Evolutionary conservation across 2,329 filamentous ascomycete species (phyloP), one percentile per base, ranked within the genome.

Genomic region (Diaporthe sp.): DNA sequence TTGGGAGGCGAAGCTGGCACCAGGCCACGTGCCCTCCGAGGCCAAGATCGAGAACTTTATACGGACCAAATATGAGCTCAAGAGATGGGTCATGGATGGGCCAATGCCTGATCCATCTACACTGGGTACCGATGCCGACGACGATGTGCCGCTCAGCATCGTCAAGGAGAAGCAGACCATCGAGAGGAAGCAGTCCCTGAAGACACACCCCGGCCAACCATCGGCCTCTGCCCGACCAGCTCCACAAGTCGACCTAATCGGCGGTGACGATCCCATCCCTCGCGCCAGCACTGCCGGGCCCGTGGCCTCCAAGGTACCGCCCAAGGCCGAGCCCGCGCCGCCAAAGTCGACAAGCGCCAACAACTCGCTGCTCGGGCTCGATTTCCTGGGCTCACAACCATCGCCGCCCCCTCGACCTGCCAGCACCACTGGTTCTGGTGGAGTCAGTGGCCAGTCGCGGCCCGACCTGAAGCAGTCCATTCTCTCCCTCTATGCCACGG

Each of bases 31-130:
- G 62, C 97, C 97, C 1, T 98, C 96, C 31, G 97, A 99, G 87
- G 91, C 94, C 79, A 99, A 99, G 89, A 98, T 99, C 80, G 97
- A 99, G 89, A 99, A 98, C 88, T 99, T 99, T 82, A 98, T 99
- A 81, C 93, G 97, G 79, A 99, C 97, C 74, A 99, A 99, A 86
- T 99, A 99, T 85, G 97, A 99, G 84, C 94, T 97, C 72, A 98
- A 98, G 90, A 91, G 97, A 86, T 99, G 97, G 97, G 94, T 95
- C n/a, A 98, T 98, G 96, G 97, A 99, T 77, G 97, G 97, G 1
- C 92, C 92, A 7, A 96, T 97, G 82, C 97, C 97, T 7, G 95
- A 98, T 82, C 97, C 97, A n/a, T 90, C 94, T 4, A 94, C 94
- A 2, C 86, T 99, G 70, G 95, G 97, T 82, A 92, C 87, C 19